Evolutionary conservation across 345 rosid genomes (phyloP).

Genomic region (Eucalyptus sp.): DNA sequence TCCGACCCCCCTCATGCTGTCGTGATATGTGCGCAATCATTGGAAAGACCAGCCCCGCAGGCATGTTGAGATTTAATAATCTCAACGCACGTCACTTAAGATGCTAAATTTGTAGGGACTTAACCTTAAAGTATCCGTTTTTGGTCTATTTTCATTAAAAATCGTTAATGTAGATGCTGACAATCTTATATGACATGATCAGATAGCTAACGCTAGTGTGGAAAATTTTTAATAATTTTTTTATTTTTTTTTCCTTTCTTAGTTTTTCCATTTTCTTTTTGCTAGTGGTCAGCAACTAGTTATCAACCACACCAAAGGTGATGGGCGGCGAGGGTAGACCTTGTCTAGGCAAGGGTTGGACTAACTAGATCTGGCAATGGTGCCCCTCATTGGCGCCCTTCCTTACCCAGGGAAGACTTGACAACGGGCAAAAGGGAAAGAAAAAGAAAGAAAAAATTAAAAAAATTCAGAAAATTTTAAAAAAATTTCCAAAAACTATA

Average conservation of each 20-base stretch:
- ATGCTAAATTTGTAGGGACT: too few species aligned
- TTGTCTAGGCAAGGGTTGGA: neutral
- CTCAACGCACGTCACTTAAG: too few species aligned
- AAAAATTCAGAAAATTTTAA: too few species aligned
- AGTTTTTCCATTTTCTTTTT: neutral
- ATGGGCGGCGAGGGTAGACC: neutral
- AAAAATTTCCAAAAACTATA: too few species aligned
- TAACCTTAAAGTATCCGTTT: neutral
- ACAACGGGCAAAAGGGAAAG: neutral
- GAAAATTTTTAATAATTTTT: too few species aligned
- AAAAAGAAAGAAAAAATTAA: too few species aligned
- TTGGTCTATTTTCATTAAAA: neutral
- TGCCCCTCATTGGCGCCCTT: neutral
- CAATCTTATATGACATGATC: accelerated
- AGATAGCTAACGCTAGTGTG: too few species aligned
- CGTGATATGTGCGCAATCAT: neutral
- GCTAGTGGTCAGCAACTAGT: neutral
- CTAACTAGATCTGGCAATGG: neutral
- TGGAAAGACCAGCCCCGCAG: too few species aligned
- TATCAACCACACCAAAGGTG: too few species aligned
- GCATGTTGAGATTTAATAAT: too few species aligned
- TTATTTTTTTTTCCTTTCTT: too few species aligned
- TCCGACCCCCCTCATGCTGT: accelerated
- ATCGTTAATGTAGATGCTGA: accelerated
- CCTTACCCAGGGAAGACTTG: neutral